phyloP scores from a whole-genome alignment of 1,139 yeast genomes.

The Blastobotrys persicus region DNA sequence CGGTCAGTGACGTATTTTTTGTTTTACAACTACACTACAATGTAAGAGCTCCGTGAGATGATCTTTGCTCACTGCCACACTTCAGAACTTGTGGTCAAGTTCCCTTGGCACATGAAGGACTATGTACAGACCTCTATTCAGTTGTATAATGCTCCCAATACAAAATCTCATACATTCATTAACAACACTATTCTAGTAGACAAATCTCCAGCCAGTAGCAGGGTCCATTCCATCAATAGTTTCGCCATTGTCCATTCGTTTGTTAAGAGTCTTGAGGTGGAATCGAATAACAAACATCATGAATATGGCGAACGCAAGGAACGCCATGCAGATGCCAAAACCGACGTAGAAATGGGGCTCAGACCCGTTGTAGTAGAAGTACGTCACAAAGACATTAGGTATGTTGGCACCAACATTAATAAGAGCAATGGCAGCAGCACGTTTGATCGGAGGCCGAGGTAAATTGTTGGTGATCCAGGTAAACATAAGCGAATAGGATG shows the following conservation, averaged over 20 bases:
- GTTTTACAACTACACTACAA: no score
- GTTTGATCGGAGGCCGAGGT: constrained; percentile 52
- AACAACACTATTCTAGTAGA: constrained; percentile 3
- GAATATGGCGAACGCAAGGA: constrained; percentile 22
- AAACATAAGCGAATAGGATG: constrained; percentile 53
- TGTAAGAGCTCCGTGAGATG: no score
- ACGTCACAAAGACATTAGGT: constrained; percentile 31
- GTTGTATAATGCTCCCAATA: no score
- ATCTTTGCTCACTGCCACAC: no score
- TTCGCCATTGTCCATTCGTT: constrained; percentile 28
- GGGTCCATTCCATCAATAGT: constrained; percentile 32
- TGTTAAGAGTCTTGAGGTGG: constrained; percentile 23
- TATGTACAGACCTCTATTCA: no score
- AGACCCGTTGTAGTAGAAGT: constrained; percentile 26
- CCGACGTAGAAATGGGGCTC: constrained; percentile 31
- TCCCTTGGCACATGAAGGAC: no score
- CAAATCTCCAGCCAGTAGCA: constrained; percentile 29
- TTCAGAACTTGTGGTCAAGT: no score
- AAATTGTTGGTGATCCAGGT: constrained; percentile 56
- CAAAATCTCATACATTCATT: background rate
- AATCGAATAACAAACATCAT: constrained; percentile 21
- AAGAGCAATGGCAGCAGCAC: constrained; percentile 42
- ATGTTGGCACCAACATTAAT: constrained; percentile 32
- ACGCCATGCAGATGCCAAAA: constrained; percentile 28
- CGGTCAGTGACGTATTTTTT: no score